A percentile compares a stretch with the other conserved stretches of the same genome.
phyloP scores from a whole-genome alignment of 139 green algal species.

The Micractinium sp. region DNA sequence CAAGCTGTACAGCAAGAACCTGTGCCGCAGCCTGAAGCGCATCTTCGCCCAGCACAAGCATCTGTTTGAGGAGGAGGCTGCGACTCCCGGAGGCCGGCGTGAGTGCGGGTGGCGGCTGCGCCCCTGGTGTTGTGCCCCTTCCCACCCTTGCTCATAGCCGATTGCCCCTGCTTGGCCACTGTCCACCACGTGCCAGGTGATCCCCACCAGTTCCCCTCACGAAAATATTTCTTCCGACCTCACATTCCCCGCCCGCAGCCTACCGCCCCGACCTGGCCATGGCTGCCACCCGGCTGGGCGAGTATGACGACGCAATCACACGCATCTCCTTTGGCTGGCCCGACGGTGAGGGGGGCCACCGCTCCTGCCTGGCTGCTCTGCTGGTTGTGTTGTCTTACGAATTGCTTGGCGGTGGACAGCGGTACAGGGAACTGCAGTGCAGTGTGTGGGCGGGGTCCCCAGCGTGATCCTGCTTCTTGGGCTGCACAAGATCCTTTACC shows the following conservation, averaged over 20 bases:
- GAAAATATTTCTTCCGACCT: background rate
- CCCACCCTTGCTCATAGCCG: background rate
- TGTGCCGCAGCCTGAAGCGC: constrained; percentile 61
- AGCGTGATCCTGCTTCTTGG: too few relatives aligned
- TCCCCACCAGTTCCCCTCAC: background rate
- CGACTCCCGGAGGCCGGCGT: constrained; percentile 4
- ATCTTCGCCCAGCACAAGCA: constrained; percentile 72
- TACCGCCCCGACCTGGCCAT: constrained; percentile 55
- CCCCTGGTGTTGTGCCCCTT: background rate
- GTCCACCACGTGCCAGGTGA: too few relatives aligned
- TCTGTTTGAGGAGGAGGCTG: constrained; percentile 61
- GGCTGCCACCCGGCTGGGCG: constrained; percentile 64
- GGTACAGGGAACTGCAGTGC: too few relatives aligned
- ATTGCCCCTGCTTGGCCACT: background rate
- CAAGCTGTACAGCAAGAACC: constrained; percentile 82
- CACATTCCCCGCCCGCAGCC: constrained; percentile 6
- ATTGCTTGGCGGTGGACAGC: too few relatives aligned
- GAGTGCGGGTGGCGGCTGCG: background rate
- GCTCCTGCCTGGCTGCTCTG: too few relatives aligned
- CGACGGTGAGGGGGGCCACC: constrained; percentile 8
- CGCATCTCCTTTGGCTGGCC: constrained; percentile 71
- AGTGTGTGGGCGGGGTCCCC: too few relatives aligned
- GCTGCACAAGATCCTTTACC: too few relatives aligned
- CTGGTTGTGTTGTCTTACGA: too few relatives aligned
- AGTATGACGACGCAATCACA: constrained; percentile 91